Percentiles rank a stretch among this genome's conserved stretches.
These are phyloP conservation scores for Pichia sp. DNA, from an alignment of 1,139 yeast species.

Conservation along the genomic window DNA sequence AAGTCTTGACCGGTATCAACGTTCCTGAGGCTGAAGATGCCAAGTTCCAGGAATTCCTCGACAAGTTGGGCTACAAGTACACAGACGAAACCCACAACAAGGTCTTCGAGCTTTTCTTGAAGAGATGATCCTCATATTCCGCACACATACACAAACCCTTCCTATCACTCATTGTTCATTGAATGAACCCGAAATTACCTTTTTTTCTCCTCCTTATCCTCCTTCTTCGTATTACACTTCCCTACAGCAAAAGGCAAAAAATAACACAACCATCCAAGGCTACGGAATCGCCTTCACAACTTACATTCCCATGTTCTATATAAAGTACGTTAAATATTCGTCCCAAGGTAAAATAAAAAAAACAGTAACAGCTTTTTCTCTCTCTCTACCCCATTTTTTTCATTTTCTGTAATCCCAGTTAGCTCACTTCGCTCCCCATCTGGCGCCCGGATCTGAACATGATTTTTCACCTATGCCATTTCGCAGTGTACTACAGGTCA, in stretches of 20 bases:
- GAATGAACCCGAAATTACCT: slow-evolving; percentile 1
- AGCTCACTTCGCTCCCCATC: neutral
- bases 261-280: neutral
- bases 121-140: neutral
- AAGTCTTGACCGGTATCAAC: slow-evolving; percentile 82
- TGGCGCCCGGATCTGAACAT: neutral
- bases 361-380: no score
- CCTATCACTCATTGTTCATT: neutral
- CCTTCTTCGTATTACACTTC: neutral
- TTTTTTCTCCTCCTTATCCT: neutral
- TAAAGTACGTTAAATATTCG: neutral
- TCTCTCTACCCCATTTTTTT: no score
- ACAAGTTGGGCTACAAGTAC: slow-evolving; percentile 68
- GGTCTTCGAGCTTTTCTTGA: slow-evolving; percentile 72
- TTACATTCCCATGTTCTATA: neutral
- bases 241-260: neutral
- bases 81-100: slow-evolving; percentile 79
- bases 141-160: neutral
- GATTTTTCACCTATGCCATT: neutral
- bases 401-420: neutral
- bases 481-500: neutral
- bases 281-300: neutral
- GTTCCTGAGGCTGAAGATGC: slow-evolving; percentile 70
- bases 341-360: neutral
- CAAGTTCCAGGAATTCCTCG: slow-evolving; percentile 63